phyloP scores from a whole-genome alignment of 768 basidiomycete species.

The Dictyophora rubrovolvata region DNA sequence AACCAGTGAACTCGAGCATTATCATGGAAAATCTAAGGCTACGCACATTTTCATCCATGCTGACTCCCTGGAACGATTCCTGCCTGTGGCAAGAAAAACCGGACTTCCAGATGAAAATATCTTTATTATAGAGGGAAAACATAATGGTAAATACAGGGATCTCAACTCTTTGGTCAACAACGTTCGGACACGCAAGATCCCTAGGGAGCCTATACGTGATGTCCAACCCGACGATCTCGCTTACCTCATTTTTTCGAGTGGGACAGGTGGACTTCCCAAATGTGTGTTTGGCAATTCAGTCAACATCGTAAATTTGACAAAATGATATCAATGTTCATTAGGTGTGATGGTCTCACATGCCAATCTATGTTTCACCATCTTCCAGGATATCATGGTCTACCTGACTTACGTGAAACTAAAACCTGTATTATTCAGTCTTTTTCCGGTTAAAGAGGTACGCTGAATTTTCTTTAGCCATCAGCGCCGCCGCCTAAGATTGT shows the following conservation, averaged over 20 bases:
- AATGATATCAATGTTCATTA: slow-evolving; percentile 6
- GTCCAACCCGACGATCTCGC: slow-evolving; percentile 47
- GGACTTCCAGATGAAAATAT: slow-evolving; percentile 13
- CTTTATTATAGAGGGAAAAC: slow-evolving; percentile 17
- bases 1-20: slow-evolving; percentile 43
- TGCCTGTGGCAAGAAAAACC: slow-evolving; percentile 25
- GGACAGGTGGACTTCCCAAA: slow-evolving; percentile 68
- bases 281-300: slow-evolving; percentile 26
- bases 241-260: slow-evolving; percentile 68
- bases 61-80: slow-evolving; percentile 30
- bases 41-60: slow-evolving; percentile 48
- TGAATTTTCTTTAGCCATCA: slow-evolving; percentile 12
- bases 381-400: slow-evolving; percentile 8
- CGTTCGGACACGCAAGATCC: slow-evolving; percentile 27
- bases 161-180: slow-evolving; percentile 35
- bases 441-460: not conserved
- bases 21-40: slow-evolving; percentile 34
- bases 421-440: not conserved
- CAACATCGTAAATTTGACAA: too few species aligned
- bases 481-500: slow-evolving; percentile 32
- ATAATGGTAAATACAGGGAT: slow-evolving; percentile 36
- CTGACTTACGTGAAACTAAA: not conserved
- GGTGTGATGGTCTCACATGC: slow-evolving; percentile 21
- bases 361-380: slow-evolving; percentile 13
- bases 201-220: slow-evolving; percentile 31